Conservation (phyloP, 192 early-diverging fungal genomes). For the Geranomyces variabilis region DNA sequence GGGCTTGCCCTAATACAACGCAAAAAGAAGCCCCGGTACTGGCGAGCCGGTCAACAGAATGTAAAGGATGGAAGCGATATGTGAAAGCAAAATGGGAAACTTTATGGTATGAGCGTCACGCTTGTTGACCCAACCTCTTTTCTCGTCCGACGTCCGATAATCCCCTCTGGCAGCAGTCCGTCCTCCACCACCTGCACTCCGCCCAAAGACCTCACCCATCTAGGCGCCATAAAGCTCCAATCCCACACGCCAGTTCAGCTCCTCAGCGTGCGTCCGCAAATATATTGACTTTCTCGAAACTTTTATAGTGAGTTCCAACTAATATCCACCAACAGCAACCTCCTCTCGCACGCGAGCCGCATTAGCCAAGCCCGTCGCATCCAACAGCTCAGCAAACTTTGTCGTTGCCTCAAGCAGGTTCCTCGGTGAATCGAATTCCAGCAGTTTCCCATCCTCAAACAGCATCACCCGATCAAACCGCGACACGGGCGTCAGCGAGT, state of each 20-base stretch:
- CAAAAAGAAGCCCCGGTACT: too few relatives aligned
- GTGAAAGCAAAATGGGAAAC: too few relatives aligned
- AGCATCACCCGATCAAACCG: conserved; percentile 57
- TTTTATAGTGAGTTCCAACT: too few relatives aligned
- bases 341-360: too few relatives aligned
- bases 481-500: conserved; percentile 53
- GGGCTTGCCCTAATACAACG: too few relatives aligned
- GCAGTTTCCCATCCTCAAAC: conserved; percentile 48
- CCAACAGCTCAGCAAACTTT: conserved; percentile 38
- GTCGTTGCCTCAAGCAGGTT: conserved; percentile 51
- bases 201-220: not conserved
- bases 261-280: too few relatives aligned
- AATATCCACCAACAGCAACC: too few relatives aligned
- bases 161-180: not conserved
- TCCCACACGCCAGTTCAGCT: not conserved
- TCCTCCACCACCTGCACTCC: not conserved
- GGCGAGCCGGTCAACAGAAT: too few relatives aligned
- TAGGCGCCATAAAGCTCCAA: not conserved
- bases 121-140: too few relatives aligned
- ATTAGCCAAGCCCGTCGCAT: conserved; percentile 43
- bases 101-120: too few relatives aligned
- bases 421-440: conserved; percentile 57
- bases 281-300: too few relatives aligned
- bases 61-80: too few relatives aligned
- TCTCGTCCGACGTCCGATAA: conserved; percentile 2